Base-by-base conservation (phyloP, 2,329 filamentous ascomycete species). In the Monilinia aucupariae region DNA sequence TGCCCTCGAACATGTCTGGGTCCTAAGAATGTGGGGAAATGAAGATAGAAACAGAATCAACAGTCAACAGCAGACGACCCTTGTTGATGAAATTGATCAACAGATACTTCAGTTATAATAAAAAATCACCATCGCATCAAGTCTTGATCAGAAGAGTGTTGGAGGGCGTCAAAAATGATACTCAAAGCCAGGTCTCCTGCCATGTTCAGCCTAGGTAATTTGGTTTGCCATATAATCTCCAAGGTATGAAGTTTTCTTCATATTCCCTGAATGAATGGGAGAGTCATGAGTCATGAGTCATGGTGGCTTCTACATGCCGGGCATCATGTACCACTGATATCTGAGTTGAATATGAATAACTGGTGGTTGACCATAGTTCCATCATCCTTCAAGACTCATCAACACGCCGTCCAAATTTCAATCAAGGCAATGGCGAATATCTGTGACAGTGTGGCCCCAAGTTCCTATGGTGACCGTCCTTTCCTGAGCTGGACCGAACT, bases 291-390 rank as follows among this genome's bases (percentile, higher is more conserved):
- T n/a, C n/a, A n/a, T n/a, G n/a, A n/a, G n/a, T n/a, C n/a, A n/a
- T n/a, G n/a, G 41, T 58, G 41, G 41, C 30, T 13, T 58, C 41
- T n/a, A 47, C 54, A 58, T 58, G 43, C 54, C 54, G 5, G 30
- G 7, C 20, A 22, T 51, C 13, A 56, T 34, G 34, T 27, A 47
- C 41, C 15, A 48, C 12, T 8, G 22, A 48, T 48, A 22, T 48
- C 45, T 48, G 41, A 20, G 41, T 30, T 30, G 27, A n/a, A n/a
- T n/a, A n/a, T 34, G 41, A 47, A 56, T 27, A 47, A 34, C 34
- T 47, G 20, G 7, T 20, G 45, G 20, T 47, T n/a, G n/a, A n/a
- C n/a, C 41, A 47, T 20, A 4, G 12, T 22, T 34, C 30, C 30
- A 56, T 56, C 30, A 56, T 56, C 47, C 54, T 34, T 56, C 17